A percentile compares a stretch with the other conserved stretches of the same genome.
Conservation (phyloP, 1,284 basidiomycete genomes). For the Naganishia sp. region DNA sequence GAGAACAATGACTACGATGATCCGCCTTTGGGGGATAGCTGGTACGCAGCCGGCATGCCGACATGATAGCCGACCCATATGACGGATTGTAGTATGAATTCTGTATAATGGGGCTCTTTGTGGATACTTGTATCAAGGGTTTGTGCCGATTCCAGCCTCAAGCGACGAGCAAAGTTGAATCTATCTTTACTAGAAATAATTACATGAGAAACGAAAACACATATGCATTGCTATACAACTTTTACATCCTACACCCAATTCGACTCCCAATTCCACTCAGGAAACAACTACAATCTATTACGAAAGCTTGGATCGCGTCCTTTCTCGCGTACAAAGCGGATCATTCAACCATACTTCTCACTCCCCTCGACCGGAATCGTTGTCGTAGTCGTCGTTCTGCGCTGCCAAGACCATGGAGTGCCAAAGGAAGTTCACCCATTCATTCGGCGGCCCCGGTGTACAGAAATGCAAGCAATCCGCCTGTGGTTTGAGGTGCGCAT, state of each 20-base stretch:
- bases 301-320: too few species aligned
- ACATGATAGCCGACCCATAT: not conserved
- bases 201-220: not conserved
- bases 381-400: slow-evolving; percentile 28
- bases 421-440: slow-evolving; percentile 22
- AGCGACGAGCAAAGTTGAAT: too few species aligned
- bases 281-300: not conserved
- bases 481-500: slow-evolving; percentile 23
- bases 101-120: too few species aligned
- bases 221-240: not conserved
- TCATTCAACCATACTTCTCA: not conserved
- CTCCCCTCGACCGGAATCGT: not conserved
- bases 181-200: not conserved
- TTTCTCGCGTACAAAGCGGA: not conserved
- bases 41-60: slow-evolving; percentile 3
- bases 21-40: not conserved
- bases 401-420: slow-evolving; percentile 23
- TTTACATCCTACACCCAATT: not conserved
- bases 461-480: slow-evolving; percentile 30
- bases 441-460: slow-evolving; percentile 4
- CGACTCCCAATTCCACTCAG: too few species aligned
- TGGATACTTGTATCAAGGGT: too few species aligned
- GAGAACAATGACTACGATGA: slow-evolving; percentile 28
- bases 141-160: too few species aligned
- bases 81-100: not conserved